Evolutionary conservation across 352 stramenopile species (phyloP).

Genomic region (Pythium utonaiense): DNA sequence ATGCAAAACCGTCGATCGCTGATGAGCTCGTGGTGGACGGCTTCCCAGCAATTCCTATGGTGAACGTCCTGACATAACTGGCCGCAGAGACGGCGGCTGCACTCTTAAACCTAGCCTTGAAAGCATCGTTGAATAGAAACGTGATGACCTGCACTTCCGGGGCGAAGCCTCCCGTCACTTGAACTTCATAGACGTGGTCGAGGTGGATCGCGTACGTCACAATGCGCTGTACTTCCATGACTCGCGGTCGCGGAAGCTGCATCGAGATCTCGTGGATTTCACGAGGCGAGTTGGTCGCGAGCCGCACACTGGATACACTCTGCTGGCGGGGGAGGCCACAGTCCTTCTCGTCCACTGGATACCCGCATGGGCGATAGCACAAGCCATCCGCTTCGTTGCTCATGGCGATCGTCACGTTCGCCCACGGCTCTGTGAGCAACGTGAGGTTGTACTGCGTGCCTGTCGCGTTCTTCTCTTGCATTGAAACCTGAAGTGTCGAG

Average conservation of each 20-base stretch:
- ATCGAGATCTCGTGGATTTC: constrained; percentile 65
- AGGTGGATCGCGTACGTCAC: constrained; percentile 52
- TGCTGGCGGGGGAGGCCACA: constrained; percentile 70
- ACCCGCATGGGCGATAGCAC: constrained; percentile 73
- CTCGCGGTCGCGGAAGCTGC: constrained; percentile 29
- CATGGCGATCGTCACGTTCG: constrained; percentile 72
- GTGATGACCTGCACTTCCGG: constrained; percentile 39
- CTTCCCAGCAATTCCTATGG: constrained; percentile 24
- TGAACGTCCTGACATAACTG: constrained; percentile 45
- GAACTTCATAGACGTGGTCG: constrained; percentile 46
- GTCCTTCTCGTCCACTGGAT: constrained; percentile 40
- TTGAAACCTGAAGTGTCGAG: constrained; percentile 35
- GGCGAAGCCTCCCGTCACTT: constrained; percentile 43
- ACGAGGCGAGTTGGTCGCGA: constrained; percentile 54
- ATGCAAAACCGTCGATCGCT: constrained; percentile 51
- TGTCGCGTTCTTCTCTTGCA: constrained; percentile 34
- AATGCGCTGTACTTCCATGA: constrained; percentile 65
- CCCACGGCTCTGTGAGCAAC: constrained; percentile 57
- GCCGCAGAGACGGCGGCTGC: constrained; percentile 27
- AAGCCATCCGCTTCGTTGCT: constrained; percentile 59
- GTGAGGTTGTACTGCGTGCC: constrained; percentile 40
- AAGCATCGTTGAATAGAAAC: constrained; percentile 49
- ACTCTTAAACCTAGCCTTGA: constrained; percentile 44
- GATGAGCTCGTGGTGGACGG: background rate
- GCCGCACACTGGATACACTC: constrained; percentile 47